phyloP scores from a whole-genome alignment of 305 asterid species.

The Ilex paraguariensis region DNA sequence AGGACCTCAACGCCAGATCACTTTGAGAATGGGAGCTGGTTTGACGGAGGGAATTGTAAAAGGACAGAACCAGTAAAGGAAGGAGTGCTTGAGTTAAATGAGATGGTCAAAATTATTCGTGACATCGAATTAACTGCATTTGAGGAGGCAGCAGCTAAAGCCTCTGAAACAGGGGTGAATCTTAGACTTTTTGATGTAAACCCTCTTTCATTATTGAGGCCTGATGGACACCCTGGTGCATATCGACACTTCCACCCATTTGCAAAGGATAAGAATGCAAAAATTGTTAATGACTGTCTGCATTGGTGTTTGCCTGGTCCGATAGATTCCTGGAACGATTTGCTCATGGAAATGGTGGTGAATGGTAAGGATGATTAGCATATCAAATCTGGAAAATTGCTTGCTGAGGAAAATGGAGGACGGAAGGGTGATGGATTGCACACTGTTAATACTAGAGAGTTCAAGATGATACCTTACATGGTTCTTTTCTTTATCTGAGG shows the following conservation, averaged over 20 bases:
- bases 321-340: slow-evolving; percentile 77
- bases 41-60: slow-evolving; percentile 57
- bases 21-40: slow-evolving; percentile 75
- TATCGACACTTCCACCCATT: slow-evolving; percentile 53
- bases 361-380: slow-evolving; percentile 22
- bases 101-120: slow-evolving; percentile 34
- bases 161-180: slow-evolving; percentile 43
- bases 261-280: slow-evolving; percentile 28
- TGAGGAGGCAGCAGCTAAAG: slow-evolving; percentile 31
- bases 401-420: no score
- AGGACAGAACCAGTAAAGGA: slow-evolving; percentile 49
- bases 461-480: no score
- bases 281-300: slow-evolving; percentile 59
- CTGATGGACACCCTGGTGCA: slow-evolving; percentile 87
- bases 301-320: slow-evolving; percentile 98
- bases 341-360: slow-evolving; percentile 61
- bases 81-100: slow-evolving; percentile 46
- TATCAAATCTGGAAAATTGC: no score
- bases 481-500: no score
- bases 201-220: slow-evolving; percentile 60
- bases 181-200: slow-evolving; percentile 58
- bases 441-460: no score
- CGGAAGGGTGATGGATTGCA: no score
- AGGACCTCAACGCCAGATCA: slow-evolving; percentile 61
- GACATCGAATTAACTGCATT: slow-evolving; percentile 50